A percentile compares a stretch with the other conserved stretches of the same genome.
phyloP scores from a whole-genome alignment of 129 eudicot genomes.

The Gnaphalium uliginosum region DNA sequence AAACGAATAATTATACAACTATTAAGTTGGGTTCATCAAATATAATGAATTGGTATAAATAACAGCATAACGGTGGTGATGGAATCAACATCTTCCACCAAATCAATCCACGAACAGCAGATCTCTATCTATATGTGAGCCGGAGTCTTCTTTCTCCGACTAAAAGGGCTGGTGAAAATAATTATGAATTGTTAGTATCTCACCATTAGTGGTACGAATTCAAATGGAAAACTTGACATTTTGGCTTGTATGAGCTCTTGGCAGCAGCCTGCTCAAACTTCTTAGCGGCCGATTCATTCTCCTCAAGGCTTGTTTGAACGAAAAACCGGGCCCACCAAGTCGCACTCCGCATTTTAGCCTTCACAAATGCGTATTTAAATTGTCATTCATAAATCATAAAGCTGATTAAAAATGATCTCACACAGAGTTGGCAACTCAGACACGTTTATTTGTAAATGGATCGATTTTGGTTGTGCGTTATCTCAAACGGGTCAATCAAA shows the following conservation, averaged over 20 bases:
- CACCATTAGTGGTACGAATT: conserved; percentile 54
- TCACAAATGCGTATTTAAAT: conserved; percentile 18
- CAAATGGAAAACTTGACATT: conserved; percentile 79
- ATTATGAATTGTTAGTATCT: conserved; percentile 20
- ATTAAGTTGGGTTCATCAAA: conserved; percentile 25
- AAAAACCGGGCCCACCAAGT: conserved; percentile 86
- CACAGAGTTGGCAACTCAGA: background rate
- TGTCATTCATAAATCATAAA: conserved; percentile 17
- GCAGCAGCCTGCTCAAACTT: conserved; percentile 73
- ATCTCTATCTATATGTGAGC: conserved; percentile 28
- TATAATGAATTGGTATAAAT: conserved; percentile 30
- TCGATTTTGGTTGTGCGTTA: background rate
- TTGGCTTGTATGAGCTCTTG: conserved; percentile 48
- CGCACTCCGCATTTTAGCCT: conserved; percentile 83
- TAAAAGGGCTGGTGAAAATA: conserved; percentile 25
- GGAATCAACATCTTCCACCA: conserved; percentile 34
- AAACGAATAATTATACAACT: conserved; percentile 32
- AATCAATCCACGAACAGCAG: conserved; percentile 26
- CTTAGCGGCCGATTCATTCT: conserved; percentile 66
- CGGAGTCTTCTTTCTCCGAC: conserved; percentile 33
- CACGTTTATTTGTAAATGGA: background rate
- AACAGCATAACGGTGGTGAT: conserved; percentile 33
- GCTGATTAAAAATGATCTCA: background rate
- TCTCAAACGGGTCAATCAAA: background rate
- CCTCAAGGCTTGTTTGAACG: conserved; percentile 68